Evolutionary conservation across 805 yeast species (phyloP).

Genomic region (Barnettozyma salicaria): DNA sequence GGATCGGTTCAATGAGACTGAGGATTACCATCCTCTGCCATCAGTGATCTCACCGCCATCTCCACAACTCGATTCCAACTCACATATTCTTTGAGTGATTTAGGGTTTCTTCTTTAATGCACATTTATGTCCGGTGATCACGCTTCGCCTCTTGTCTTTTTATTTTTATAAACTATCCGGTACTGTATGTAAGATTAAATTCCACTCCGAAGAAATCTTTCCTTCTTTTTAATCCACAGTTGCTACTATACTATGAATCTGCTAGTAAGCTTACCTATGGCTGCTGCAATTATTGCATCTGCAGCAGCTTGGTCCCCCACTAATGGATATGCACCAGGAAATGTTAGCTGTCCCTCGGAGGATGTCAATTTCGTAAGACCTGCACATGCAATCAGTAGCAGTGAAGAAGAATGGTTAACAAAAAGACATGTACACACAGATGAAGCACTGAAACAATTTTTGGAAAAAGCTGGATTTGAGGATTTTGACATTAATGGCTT

Average conservation of each 20-base stretch:
- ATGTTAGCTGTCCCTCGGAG: constrained; percentile 45
- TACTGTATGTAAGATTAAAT: too few species aligned
- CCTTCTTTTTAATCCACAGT: neutral
- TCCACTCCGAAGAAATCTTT: neutral
- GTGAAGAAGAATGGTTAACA: constrained; percentile 49
- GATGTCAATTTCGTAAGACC: constrained; percentile 32
- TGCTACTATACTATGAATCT: neutral
- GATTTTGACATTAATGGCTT: constrained; percentile 37
- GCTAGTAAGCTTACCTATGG: neutral
- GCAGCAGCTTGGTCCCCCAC: constrained; percentile 36
- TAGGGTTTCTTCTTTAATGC: too few species aligned
- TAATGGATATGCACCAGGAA: constrained; percentile 54
- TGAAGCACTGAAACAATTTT: constrained; percentile 25
- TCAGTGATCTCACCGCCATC: too few species aligned
- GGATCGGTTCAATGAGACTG: too few species aligned
- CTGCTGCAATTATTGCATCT: neutral
- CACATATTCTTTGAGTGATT: too few species aligned
- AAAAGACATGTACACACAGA: constrained; percentile 30
- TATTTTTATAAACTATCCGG: neutral
- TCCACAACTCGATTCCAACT: too few species aligned
- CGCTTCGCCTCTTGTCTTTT: too few species aligned
- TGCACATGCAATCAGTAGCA: constrained; percentile 40
- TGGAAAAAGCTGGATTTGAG: constrained; percentile 43
- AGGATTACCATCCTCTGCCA: too few species aligned
- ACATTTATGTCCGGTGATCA: too few species aligned